Percentiles rank a stretch among this genome's conserved stretches.
phyloP scores from a whole-genome alignment of 2,329 filamentous ascomycete species.

The Trichoderma atrobrunneum region DNA sequence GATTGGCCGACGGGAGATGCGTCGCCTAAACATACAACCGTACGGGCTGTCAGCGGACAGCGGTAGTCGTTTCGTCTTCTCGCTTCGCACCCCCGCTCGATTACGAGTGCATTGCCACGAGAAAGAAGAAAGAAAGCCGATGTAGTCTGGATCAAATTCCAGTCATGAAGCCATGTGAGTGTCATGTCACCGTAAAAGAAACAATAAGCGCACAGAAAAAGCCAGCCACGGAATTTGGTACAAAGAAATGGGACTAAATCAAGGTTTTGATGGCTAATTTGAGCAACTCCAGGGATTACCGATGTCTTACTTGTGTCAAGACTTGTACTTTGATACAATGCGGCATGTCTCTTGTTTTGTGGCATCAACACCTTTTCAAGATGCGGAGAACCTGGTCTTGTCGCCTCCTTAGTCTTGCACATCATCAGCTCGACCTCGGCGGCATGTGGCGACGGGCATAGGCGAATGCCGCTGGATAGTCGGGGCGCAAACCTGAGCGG shows the following conservation, averaged over 20 bases:
- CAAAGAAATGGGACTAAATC: neutral
- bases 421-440: neutral
- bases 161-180: neutral
- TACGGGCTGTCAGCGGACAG: neutral
- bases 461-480: neutral
- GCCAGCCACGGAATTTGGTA: neutral
- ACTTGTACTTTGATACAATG: neutral
- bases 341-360: neutral
- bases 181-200: neutral
- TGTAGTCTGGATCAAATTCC: neutral
- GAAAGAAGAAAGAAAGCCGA: neutral
- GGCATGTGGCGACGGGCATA: neutral
- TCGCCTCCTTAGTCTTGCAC: neutral
- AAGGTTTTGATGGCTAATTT: neutral
- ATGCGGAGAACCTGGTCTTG: conserved; percentile 11
- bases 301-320: neutral
- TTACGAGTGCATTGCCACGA: neutral
- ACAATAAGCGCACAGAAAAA: neutral
- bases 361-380: neutral
- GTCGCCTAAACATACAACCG: neutral
- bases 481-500: neutral
- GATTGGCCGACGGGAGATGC: neutral
- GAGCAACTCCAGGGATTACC: neutral
- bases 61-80: neutral
- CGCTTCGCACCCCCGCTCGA: neutral